Evolutionary conservation across 2,329 filamentous ascomycete genomes (phyloP), one percentile per base, ranked within the genome.

Genomic region (Lachnellula subtilissima): DNA sequence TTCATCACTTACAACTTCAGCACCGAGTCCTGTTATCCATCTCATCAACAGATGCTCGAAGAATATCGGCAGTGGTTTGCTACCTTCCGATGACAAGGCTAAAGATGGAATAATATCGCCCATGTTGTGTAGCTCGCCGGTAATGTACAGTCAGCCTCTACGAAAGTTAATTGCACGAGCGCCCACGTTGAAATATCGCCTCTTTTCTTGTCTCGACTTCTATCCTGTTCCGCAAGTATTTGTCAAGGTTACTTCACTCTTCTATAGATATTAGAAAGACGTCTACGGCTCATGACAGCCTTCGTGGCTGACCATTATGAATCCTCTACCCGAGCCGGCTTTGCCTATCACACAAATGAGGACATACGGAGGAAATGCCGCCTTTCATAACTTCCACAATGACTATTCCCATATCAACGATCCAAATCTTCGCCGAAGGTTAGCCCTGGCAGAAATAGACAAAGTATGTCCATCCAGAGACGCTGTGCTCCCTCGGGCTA

Each of bases 371-470:
- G 84, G 84, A 56, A 87, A 87, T 67, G 78, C 81, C 59, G 86
- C 86, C 45, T 89, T 88, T 70, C 84, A 88, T 74, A 89, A 89
- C 71, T 89, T 88, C 70, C 56, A 68, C 49, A 73, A 74, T 63
- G 72, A 74, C 62, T 74, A 76, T 63, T 81, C 78, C 7, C 81
- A 84, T 61, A 81, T 87, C 36, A 69, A 80, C 61, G 87, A 93
- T 68, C 87, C 88, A n/a, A 89, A 90, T 65, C 80, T 92, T 65
- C 82, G 88, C 53, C 80, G 89, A 61, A 82, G 88, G 54, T 80
- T 89, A 55, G 89, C 89, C 23, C 80, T 93, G 54, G 87, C 87
- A 9, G 86, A 92, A 67, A 89, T 91, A 63, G 88, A 91, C 75
- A 88, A 89, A 49, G 62, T 62, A 39, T 37, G 50, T 50, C 15